Base-by-base conservation (phyloP, 352 stramenopile genomes). In the Globisporangium lucens region DNA sequence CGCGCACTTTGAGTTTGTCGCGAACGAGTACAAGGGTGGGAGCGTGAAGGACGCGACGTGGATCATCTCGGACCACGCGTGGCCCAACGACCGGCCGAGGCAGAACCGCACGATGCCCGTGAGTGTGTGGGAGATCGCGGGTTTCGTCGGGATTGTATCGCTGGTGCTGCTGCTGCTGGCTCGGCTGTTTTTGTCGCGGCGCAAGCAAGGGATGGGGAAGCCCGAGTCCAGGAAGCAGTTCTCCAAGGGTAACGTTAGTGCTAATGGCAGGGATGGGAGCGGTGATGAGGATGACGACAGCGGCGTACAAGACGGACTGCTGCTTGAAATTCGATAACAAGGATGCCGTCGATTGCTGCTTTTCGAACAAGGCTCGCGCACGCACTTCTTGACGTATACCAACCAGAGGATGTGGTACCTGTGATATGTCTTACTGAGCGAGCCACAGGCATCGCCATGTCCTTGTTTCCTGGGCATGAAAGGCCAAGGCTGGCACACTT, bases 1-100 rank as follows among this genome's bases (percentile, higher is more conserved):
- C 53, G 57, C 76, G 43, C 78, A 83, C 29, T 81, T 86, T 46
- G 82, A 90, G 67, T 89, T 86, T 35, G 68, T 85, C 36, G 75
- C 69, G 10, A 73, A 83, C 58, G 65, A 57, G 12, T 66, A 79
- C 49, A 65, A 55, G 8, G 52, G 49, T n/a, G 59, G 29, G 2
- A 27, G 27, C 29, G 65, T 74, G 30, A 55, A 58, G 52, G 68
- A 74, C 46, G 51, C 57, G 10, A 57, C 33, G 6, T 72, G 67
- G 67, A 80, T 87, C 60, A 67, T 87, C 29, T 85, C 76, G 15
- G 74, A 78, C 38, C 78, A 87, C 62, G 72, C 76, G 47, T 87
- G 78, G 78, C 63, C 72, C 5, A 84, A 77, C 36, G 70, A 73
- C 10, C 75, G 72, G 12, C 65, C 71, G 46, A 76, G 74, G 12